Evolutionary conservation across 176 grass and related monocot genomes (phyloP), one percentile per base, ranked within the genome.

Genomic region (Urochloa ruziziensis): DNA sequence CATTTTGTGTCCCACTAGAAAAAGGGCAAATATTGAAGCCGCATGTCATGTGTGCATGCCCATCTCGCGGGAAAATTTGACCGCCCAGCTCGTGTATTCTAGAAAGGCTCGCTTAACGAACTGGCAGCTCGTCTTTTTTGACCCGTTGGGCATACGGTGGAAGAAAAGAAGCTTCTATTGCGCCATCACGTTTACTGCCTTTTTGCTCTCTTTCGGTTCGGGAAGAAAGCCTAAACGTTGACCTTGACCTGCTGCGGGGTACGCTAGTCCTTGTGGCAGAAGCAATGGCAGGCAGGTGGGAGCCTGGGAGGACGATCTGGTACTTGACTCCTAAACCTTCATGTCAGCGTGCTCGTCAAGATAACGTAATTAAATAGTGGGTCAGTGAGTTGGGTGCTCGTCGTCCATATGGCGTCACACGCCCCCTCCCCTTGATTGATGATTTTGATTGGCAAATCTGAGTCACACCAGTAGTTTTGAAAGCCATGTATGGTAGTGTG

Each of bases 81-180:
- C 59, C 7, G 24, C 12, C 58, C 58, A 4, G 28, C 29, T 21
- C 4, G 2, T 8, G 39, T 34, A 18, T 52, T 73, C 44, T 52
- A 51, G 70, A 73, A 71, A 2, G 15, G 16, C 70, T 52, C 29
- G 60, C 27, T 15, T 32, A 32, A 62, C 57, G 56, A 62, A 32
- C 48, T 54, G 53, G 7, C 7, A n/a, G 53, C 53, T 56, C 56
- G 56, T 59, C 3, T 27, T 59, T 19, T 59, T 59, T 59, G n/a
- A 59, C 56, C 56, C 9, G 53, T 58, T 59, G n/a, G 56, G 56
- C n/a, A n/a, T 59, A 59, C 56, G 25, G 18, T 25, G 8, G 4
- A 30, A 44, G 58, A 30, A 62, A 21, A 78, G 75, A 30, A 60
- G 37, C 75, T 78, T 78, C 75, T 62, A 2, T 37, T 62, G 42